phyloP scores from a whole-genome alignment of 495 filamentous ascomycete genomes.

The Penicillium antarcticum region DNA sequence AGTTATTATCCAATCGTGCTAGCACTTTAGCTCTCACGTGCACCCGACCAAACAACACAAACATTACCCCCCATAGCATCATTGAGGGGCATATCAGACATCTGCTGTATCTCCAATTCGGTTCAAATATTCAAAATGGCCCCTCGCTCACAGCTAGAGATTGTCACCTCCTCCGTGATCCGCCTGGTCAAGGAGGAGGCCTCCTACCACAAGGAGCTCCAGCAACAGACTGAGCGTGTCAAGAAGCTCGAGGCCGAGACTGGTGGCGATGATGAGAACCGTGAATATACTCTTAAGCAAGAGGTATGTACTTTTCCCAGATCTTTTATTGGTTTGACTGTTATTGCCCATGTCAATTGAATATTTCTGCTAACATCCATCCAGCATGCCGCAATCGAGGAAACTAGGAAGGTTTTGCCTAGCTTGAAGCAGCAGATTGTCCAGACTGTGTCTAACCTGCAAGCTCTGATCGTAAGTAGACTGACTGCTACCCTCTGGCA shows the following conservation, averaged over 20 bases:
- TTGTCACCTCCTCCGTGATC: conserved; percentile 67
- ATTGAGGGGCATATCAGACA: conserved; percentile 5
- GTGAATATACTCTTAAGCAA: conserved; percentile 70
- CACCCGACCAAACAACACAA: background rate
- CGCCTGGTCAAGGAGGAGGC: conserved; percentile 89
- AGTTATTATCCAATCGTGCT: too few species aligned
- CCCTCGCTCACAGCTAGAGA: conserved; percentile 66
- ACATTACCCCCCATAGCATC: conserved; percentile 2
- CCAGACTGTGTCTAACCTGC: conserved; percentile 64
- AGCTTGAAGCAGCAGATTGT: conserved; percentile 62
- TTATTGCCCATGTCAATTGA: background rate
- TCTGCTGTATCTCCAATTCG: background rate
- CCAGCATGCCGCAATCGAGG: conserved; percentile 70
- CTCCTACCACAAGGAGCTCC: conserved; percentile 81
- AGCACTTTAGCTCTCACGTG: too few species aligned
- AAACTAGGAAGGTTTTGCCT: conserved; percentile 78
- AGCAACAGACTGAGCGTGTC: conserved; percentile 67
- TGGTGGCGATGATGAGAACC: conserved; percentile 60
- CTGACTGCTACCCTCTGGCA: background rate
- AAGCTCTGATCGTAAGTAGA: conserved; percentile 58
- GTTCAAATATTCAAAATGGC: conserved; percentile 51
- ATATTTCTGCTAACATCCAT: conserved; percentile 6
- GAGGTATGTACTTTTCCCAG: conserved; percentile 54
- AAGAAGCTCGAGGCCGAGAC: conserved; percentile 53
- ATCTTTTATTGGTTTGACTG: background rate